Evolutionary conservation across 768 basidiomycete genomes (phyloP).

Genomic region (Podaxis carcinomalis): DNA sequence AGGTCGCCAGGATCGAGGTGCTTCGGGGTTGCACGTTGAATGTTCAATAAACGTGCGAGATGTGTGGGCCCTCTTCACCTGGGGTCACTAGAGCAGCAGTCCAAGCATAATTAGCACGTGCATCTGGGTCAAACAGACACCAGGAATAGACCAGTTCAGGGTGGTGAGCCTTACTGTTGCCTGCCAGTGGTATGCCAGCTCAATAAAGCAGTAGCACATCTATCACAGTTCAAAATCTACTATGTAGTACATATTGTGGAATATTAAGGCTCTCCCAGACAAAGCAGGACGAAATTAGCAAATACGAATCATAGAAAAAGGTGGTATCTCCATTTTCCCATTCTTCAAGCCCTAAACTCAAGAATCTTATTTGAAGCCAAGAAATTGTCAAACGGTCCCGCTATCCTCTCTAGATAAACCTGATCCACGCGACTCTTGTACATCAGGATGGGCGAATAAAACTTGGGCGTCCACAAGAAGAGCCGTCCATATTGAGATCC

Average conservation of each 20-base stretch:
- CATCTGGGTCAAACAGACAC: too few relatives aligned
- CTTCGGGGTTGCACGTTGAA: too few relatives aligned
- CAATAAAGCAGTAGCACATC: neutral
- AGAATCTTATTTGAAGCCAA: conserved; percentile 5
- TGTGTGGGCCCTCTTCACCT: too few relatives aligned
- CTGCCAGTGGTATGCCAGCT: neutral
- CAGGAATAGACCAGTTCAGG: too few relatives aligned
- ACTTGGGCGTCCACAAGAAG: conserved; percentile 69
- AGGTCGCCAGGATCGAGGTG: too few relatives aligned
- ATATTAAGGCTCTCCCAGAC: neutral
- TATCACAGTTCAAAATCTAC: neutral
- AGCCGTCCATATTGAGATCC: conserved; percentile 56
- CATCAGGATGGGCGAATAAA: conserved; percentile 49
- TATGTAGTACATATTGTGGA: neutral
- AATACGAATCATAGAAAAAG: neutral
- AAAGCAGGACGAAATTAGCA: neutral
- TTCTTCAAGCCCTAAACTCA: conserved; percentile 9
- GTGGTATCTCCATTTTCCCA: neutral
- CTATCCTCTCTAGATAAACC: conserved; percentile 40
- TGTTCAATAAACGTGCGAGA: too few relatives aligned
- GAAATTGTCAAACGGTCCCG: conserved; percentile 48
- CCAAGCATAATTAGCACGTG: too few relatives aligned
- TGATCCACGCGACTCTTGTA: conserved; percentile 23
- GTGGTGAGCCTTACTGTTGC: too few relatives aligned
- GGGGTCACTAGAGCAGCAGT: too few relatives aligned